phyloP scores from a whole-genome alignment of 1,284 basidiomycete species.

The Sphagnurus paluster region DNA sequence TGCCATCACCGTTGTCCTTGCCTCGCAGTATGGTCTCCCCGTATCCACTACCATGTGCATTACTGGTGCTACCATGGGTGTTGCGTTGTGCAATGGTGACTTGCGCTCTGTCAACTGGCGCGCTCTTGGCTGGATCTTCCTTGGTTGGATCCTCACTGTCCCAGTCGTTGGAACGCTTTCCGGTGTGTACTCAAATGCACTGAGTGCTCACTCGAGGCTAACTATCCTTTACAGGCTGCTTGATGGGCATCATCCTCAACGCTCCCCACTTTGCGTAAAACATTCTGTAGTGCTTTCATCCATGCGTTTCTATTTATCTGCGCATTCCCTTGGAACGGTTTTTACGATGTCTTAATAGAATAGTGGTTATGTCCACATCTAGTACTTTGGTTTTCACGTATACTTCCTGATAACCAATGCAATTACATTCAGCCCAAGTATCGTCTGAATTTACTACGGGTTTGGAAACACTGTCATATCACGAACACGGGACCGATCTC shows the following conservation, averaged over 20 bases:
- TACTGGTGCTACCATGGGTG: constrained; percentile 30
- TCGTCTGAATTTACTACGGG: too few relatives aligned
- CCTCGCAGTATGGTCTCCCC: constrained; percentile 30
- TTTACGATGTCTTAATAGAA: too few relatives aligned
- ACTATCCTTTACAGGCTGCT: constrained; percentile 17
- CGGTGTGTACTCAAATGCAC: constrained; percentile 4
- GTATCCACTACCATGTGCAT: constrained; percentile 33
- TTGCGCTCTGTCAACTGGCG: constrained; percentile 26
- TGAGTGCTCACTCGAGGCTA: neutral
- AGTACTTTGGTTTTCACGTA: too few relatives aligned
- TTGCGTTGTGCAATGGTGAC: constrained; percentile 31
- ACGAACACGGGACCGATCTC: too few relatives aligned
- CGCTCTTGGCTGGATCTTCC: constrained; percentile 25
- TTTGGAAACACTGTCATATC: too few relatives aligned
- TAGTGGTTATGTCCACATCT: too few relatives aligned
- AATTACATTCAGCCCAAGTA: too few relatives aligned
- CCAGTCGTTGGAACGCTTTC: constrained; percentile 21
- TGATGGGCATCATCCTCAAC: constrained; percentile 31
- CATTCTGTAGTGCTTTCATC: neutral
- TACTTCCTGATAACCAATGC: too few relatives aligned
- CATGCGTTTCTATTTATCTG: neutral
- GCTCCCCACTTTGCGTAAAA: constrained; percentile 25
- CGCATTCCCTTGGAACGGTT: too few relatives aligned
- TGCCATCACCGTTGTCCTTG: constrained; percentile 31
- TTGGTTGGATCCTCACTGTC: constrained; percentile 28